Evolutionary conservation across 768 basidiomycete genomes (phyloP), one percentile per base, ranked within the genome.

Genomic region (Trametes elegans): DNA sequence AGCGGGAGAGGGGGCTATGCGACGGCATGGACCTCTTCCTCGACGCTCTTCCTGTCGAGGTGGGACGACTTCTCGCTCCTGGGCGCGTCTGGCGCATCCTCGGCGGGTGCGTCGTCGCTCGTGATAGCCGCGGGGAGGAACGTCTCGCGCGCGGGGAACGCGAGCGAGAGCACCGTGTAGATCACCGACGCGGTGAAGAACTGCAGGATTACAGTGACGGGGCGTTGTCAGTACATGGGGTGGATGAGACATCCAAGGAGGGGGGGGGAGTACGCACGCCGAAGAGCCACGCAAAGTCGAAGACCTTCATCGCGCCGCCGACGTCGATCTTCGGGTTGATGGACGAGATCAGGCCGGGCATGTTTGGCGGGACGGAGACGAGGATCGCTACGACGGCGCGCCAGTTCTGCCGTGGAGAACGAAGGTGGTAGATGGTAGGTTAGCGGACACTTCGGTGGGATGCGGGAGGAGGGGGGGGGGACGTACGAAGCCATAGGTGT

Each of bases 341-440:
- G 36, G 82, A 83, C 62, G 82, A 78, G 55, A 88, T 80, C 45
- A 95, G 76, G 2, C 93, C 92, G 0, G 92, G 92, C 16, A 95
- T 64, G 54, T 79, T 84, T 3, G 88, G 88, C 1, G 82, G 76
- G 0, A 91, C 82, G 4, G 88, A 83, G 49, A 82, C 68, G 19
- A 93, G 65, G 10, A 93, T 70, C 0, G 91, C 83, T 2, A 81
- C 76, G 3, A 80, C 77, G 1, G 91, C 90, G 23, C 90, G 77
- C 88, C 90, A 92, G 70, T 95, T 94, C 87, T 90, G 46, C n/a
- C n/a, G n/a, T n/a, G n/a, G n/a, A n/a, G n/a, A n/a, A n/a, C n/a
- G n/a, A n/a, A n/a, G n/a, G n/a, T n/a, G n/a, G n/a, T n/a, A n/a
- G n/a, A n/a, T n/a, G n/a, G n/a, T n/a, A n/a, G n/a, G n/a, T n/a